Base-by-base conservation (phyloP, 169 alveolate genomes). In the Cystoisospora suis region DNA sequence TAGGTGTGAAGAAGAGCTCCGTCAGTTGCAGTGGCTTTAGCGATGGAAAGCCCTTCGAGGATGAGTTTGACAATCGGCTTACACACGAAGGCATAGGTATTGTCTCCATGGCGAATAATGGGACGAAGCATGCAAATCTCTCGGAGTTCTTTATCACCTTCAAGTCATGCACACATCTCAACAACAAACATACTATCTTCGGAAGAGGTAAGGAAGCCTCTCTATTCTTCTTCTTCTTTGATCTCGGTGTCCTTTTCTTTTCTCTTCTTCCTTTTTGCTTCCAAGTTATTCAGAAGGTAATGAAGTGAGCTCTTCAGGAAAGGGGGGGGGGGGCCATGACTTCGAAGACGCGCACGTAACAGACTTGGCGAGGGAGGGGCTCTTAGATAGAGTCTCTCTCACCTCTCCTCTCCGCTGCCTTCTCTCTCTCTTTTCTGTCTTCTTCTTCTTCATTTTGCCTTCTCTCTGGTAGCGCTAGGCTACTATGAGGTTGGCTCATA, bases 81-180 rank as follows among this genome's bases (percentile, higher is more conserved):
- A 20, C 3, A 3, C 93, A 89, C 72, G 46, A 89, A 70, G 92
- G 92, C 49, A 72, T 75, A 12, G 93, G 90, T 29, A 32, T 59
- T 6, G 17, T 90, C 47, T 34, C 87, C 29, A 90, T 90, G 93
- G 93, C 93, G 29, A 86, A 65, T 49, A 20, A 29, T n/a, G 47
- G 75, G 38, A 3, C 53, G 44, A 80, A 81, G 32, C 32, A 59
- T 58, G 9, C 34, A 1, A 90, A 90, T 46, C 15, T 56, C 44
- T 81, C 91, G 20, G 89, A 90, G 83, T 90, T 90, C 80, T 90
- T 77, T 59, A 77, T 90, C 90, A 90, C 93, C 3, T 89, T 81
- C 89, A 53, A 81, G 89, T 44, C 90, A 0, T 81, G 93, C 58
- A 36, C 5, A 9, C 86, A 81, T 65, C 79, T 90, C 34, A 38